phyloP scores from a whole-genome alignment of 1,284 basidiomycete species.

The Taiwanofungus camphoratus region DNA sequence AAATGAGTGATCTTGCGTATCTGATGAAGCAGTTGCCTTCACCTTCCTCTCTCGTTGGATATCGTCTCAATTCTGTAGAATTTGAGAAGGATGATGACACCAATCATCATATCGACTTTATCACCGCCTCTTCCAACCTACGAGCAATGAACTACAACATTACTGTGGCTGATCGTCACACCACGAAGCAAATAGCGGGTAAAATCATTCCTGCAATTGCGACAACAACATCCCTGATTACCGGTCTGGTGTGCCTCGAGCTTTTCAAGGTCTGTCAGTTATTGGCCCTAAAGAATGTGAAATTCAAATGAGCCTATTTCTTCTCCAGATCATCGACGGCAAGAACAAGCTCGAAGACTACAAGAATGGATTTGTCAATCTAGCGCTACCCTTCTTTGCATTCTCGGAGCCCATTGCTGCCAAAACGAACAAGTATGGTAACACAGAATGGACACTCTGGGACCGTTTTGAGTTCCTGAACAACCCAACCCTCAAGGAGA shows the following conservation, averaged over 20 bases:
- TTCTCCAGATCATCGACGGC: slow-evolving; percentile 81
- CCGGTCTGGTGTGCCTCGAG: slow-evolving; percentile 94
- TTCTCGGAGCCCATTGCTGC: slow-evolving; percentile 98
- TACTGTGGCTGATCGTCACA: slow-evolving; percentile 82
- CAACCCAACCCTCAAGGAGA: slow-evolving; percentile 85
- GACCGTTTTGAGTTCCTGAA: slow-evolving; percentile 92
- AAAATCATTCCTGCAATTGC: slow-evolving; percentile 99
- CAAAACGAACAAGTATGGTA: slow-evolving; percentile 83
- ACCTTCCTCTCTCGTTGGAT: slow-evolving; percentile 89
- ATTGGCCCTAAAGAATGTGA: background rate
- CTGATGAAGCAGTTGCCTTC: slow-evolving; percentile 71
- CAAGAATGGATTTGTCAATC: slow-evolving; percentile 98
- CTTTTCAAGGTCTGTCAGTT: slow-evolving; percentile 77
- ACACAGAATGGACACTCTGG: slow-evolving; percentile 96
- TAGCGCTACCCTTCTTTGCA: slow-evolving; percentile 97
- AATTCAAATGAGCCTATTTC: slow-evolving; percentile 7
- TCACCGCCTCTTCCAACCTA: slow-evolving; percentile 96
- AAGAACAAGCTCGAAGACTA: slow-evolving; percentile 92
- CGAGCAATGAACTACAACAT: slow-evolving; percentile 97
- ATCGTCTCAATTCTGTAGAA: slow-evolving; percentile 91
- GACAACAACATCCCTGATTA: slow-evolving; percentile 94
- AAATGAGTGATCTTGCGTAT: slow-evolving; percentile 49
- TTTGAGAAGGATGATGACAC: slow-evolving; percentile 99
- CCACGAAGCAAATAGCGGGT: slow-evolving; percentile 98
- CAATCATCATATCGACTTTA: slow-evolving; percentile 99